Base-by-base conservation (phyloP, 768 basidiomycete genomes). In the Cantharellus anzutake region DNA sequence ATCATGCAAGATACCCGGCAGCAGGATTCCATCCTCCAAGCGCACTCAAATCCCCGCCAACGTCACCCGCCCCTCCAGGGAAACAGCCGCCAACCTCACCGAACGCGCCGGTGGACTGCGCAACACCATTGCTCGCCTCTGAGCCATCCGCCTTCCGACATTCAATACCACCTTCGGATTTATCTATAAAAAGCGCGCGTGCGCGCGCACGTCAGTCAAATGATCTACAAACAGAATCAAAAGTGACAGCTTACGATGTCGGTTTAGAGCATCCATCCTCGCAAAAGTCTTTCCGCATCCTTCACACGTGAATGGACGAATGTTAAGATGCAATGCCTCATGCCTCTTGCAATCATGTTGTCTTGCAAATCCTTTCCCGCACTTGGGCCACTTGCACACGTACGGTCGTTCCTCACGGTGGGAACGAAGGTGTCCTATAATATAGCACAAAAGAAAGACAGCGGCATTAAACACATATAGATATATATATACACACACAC, bases 331-430 rank as follows among this genome's bases (percentile, higher is more conserved):
- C 48, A 98, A 75, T 64, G 92, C 85, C 70, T 96, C 93, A 66
- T 98, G 94, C 2, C 92, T 80, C 68, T 94, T 97, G 72, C 93
- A 96, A 69, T 98, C 93, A 67, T 96, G 93, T 69, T 94, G 89
- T 60, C 92, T 72, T 37, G 87, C 92, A 63, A 96, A 93, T 34
- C 92, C 89, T 71, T 96, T 94, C 37, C 82, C 84, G 67, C 92
- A 97, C 34, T 89, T 91, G 1, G 89, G 88, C 83, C 90, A 94
- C 66, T 86, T 83, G 73, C 92, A 97, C 69, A 84, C 80, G 76
- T 91, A 97, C 40, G 92, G 92, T 63, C 90, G 84, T 71, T 94
- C 90, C 69, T 93, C 92, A 62, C 86, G 91, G 66, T 96, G 93
- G 11, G 87, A 90, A 48, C 93, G 85, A 65, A 96, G 76, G 67